These are phyloP conservation scores for Lophiostoma macrostomum DNA, from an alignment of 495 filamentous ascomycete genomes.

Conservation along the genomic window DNA sequence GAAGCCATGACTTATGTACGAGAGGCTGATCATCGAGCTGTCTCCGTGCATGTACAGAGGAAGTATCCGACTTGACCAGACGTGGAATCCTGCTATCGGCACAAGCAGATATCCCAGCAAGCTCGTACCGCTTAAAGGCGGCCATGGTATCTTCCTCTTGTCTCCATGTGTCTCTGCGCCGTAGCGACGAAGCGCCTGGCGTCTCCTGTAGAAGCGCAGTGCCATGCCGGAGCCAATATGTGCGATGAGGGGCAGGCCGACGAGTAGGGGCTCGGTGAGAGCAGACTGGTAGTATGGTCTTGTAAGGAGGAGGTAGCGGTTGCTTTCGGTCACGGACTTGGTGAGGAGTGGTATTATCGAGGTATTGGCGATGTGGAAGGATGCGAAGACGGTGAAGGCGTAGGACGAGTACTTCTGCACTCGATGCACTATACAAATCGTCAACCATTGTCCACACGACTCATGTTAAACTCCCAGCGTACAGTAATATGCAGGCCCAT, in stretches of 20 bases:
- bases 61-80: conserved; percentile 65
- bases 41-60: conserved; percentile 76
- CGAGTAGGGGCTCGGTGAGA: conserved; percentile 63
- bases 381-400: conserved; percentile 73
- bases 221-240: conserved; percentile 66
- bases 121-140: conserved; percentile 61
- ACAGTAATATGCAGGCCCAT: conserved; percentile 40
- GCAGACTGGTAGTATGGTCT: conserved; percentile 75
- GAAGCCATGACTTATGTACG: conserved; percentile 84
- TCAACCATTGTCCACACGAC: no score
- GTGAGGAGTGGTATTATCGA: conserved; percentile 59
- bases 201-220: conserved; percentile 69
- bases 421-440: conserved; percentile 62
- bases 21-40: conserved; percentile 73
- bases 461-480: conserved; percentile 2
- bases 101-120: conserved; percentile 63
- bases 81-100: conserved; percentile 64
- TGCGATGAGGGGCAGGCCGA: conserved; percentile 54
- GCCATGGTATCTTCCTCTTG: conserved; percentile 56
- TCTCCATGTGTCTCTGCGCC: conserved; percentile 55
- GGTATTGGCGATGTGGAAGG: conserved; percentile 73
- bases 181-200: conserved; percentile 65
- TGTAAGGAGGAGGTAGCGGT: conserved; percentile 60
- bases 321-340: conserved; percentile 50
- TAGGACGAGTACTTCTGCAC: conserved; percentile 87